Evolutionary conservation across 257 asterid genomes (phyloP).

Genomic region (Capsicum chinense): DNA sequence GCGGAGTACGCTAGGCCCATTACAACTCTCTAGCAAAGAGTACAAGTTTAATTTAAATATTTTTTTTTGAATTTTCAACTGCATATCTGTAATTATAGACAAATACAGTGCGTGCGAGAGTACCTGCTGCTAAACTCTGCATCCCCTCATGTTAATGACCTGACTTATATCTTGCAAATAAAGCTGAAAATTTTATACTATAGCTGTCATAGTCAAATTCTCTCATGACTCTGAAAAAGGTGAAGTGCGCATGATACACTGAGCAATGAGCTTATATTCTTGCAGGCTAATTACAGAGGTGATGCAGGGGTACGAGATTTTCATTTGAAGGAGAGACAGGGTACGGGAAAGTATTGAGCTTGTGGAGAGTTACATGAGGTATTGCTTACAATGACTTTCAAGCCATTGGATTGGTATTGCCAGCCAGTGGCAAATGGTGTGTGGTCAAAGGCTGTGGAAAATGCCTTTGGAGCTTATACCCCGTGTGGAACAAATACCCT

Average conservation of each 20-base stretch:
- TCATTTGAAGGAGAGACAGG: not conserved
- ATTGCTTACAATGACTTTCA: constrained; percentile 57
- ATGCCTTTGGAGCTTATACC: constrained; percentile 86
- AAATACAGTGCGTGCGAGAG: not conserved
- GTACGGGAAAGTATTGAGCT: constrained; percentile 18
- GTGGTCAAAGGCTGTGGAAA: constrained; percentile 77
- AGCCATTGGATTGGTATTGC: constrained; percentile 87
- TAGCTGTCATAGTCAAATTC: not conserved
- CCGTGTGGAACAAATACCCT: constrained; percentile 83
- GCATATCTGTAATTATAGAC: not conserved
- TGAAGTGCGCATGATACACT: not conserved
- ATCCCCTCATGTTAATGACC: not conserved
- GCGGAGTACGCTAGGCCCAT: not conserved
- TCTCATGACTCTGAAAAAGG: not conserved
- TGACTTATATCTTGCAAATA: not conserved
- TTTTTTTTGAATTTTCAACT: not conserved
- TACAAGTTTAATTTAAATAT: not conserved
- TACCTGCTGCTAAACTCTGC: not conserved
- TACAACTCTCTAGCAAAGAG: not conserved
- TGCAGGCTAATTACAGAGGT: not conserved
- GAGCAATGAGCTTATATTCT: not conserved
- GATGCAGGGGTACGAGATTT: not conserved
- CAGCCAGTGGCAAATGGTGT: constrained; percentile 63
- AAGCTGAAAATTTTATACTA: not conserved
- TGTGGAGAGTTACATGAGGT: constrained; percentile 38